Evolutionary conservation across 345 rosid genomes (phyloP).

Genomic region (Melaleuca alternifolia): DNA sequence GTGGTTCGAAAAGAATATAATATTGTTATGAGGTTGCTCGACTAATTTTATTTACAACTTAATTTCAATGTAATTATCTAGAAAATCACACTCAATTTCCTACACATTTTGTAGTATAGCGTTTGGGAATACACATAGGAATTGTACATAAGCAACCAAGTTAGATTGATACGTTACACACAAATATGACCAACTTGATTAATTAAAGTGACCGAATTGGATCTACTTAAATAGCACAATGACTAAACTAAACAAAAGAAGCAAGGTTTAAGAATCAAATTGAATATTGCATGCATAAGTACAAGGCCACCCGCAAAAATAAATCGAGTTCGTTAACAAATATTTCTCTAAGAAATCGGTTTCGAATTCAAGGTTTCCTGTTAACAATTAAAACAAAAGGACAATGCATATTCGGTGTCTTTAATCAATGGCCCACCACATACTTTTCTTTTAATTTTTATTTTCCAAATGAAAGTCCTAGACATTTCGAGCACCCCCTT

Average conservation of each 20-base stretch:
- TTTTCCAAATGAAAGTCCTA: background rate
- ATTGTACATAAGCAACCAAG: background rate
- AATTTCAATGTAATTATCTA: background rate
- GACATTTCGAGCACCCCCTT: background rate
- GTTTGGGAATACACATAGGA: background rate
- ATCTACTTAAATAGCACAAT: background rate
- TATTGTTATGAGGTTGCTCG: background rate
- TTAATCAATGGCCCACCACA: background rate
- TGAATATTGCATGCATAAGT: background rate
- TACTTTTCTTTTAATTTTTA: background rate
- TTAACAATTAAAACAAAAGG: background rate
- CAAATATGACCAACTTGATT: background rate
- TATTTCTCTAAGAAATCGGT: background rate
- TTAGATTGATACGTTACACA: accelerated
- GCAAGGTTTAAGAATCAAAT: background rate
- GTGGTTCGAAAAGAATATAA: background rate
- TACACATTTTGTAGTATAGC: background rate
- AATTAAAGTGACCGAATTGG: background rate
- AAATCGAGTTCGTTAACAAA: background rate
- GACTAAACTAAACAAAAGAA: background rate
- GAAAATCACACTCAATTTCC: background rate
- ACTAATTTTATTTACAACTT: background rate
- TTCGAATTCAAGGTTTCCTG: background rate
- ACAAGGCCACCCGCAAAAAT: background rate
- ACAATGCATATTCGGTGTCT: background rate